Evolutionary conservation across 495 filamentous ascomycete genomes (phyloP).

Genomic region (Tuber indicum): DNA sequence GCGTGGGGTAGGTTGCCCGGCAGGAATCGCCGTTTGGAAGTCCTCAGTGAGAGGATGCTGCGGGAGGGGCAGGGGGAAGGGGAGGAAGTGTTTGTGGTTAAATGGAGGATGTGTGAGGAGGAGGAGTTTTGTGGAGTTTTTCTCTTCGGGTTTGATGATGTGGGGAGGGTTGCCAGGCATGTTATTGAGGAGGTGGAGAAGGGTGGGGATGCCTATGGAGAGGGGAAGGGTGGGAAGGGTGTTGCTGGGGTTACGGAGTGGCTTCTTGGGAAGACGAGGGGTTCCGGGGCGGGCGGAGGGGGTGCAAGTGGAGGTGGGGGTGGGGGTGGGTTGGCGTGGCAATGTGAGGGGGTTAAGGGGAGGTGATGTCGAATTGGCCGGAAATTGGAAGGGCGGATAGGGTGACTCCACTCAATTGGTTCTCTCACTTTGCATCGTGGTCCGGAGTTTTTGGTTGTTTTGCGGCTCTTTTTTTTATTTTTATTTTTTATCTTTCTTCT

Average conservation of each 20-base stretch:
- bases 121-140: slow-evolving; percentile 77
- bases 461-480: too few relatives aligned
- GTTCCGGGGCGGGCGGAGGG: background rate
- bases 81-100: slow-evolving; percentile 70
- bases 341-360: slow-evolving; percentile 30
- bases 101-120: slow-evolving; percentile 64
- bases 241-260: slow-evolving; percentile 40
- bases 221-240: slow-evolving; percentile 34
- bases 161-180: slow-evolving; percentile 75
- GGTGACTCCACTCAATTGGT: background rate
- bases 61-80: slow-evolving; percentile 50
- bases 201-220: slow-evolving; percentile 46
- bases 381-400: background rate
- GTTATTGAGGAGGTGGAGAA: slow-evolving; percentile 90
- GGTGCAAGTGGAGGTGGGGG: slow-evolving; percentile 40
- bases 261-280: slow-evolving; percentile 39
- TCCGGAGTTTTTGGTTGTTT: background rate
- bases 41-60: slow-evolving; percentile 80
- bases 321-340: slow-evolving; percentile 49
- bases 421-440: background rate
- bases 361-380: background rate
- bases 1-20: slow-evolving; percentile 91
- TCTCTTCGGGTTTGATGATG: slow-evolving; percentile 89
- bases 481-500: too few relatives aligned
- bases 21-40: slow-evolving; percentile 78